Base-by-base conservation (phyloP, 73 alveolate genomes). In the Stentor coeruleus region DNA sequence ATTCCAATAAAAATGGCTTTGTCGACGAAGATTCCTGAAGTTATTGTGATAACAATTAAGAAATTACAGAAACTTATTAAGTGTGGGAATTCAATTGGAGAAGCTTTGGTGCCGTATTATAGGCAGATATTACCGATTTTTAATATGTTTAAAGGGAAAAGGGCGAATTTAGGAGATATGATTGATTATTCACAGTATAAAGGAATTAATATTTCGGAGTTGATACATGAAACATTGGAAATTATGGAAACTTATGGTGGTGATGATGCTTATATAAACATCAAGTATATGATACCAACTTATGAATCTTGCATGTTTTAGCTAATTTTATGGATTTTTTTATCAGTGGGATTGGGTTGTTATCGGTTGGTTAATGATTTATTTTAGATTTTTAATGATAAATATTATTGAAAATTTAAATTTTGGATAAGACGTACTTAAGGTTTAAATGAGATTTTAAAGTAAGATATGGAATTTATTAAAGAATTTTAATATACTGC, bases 221-320 rank as follows among this genome's bases (percentile, higher is more conserved):
- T 96, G 41, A 96, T 96, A 59, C 94, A 96, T 84, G 98, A 94
- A 90, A 96, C 99, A 31, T 85, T 96, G 33, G 99, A 96, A 81
- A 82, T 87, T 59, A 89, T 96, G 89, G 99, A 96, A 91, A 92
- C 87, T 84, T 88, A 93, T 76, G 99, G 99, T 30, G 99, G 99
- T 26, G 99, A 96, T 89, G 99, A 96, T 89, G 99, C 99, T 59
- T 96, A 91, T 77, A 96, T 96, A 84, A 96, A 96, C 91, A 96
- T 96, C 81, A 96, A 96, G 90, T 96, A 96, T 89, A 96, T 96
- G 99, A 96, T 96, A 57, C 99, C 99, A 20, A 96, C 99, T 59
- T 96, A 96, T 88, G 99, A 96, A 89, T 88, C 97, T 42, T 96
- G 99, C 59, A 95, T 94, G 90, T 85, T 84, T 30, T 3, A 3